phyloP scores from a whole-genome alignment of 2,329 filamentous ascomycete species.

The Paraphaeosphaeria minitans region DNA sequence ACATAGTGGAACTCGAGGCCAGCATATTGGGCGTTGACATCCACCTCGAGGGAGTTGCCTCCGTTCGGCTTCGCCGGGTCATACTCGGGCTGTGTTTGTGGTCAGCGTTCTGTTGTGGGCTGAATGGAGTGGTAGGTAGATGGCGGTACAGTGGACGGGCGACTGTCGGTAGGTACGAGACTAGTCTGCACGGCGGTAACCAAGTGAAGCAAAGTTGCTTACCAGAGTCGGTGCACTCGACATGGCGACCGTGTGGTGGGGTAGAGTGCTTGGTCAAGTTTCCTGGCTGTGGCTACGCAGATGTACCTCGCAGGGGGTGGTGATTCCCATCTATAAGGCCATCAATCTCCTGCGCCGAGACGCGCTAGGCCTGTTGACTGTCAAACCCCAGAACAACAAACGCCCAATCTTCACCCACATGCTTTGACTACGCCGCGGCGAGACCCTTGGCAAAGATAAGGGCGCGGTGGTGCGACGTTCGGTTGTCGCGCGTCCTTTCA shows the following conservation, averaged over 20 bases:
- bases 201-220: background rate
- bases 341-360: too few relatives aligned
- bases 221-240: conserved; percentile 1
- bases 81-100: conserved; percentile 44
- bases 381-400: background rate
- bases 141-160: too few relatives aligned
- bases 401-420: conserved; percentile 6
- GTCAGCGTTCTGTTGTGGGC: background rate
- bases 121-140: background rate
- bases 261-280: background rate
- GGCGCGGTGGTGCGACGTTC: background rate
- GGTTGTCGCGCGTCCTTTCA: background rate
- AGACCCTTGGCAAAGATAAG: conserved; percentile 12
- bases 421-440: conserved; percentile 1
- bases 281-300: background rate
- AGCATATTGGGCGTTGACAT: conserved; percentile 63
- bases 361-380: background rate
- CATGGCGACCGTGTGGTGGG: background rate
- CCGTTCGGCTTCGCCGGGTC: conserved; percentile 56
- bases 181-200: too few relatives aligned
- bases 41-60: conserved; percentile 58
- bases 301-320: background rate
- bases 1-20: conserved; percentile 66
- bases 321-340: background rate
- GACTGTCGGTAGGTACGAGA: too few relatives aligned